Base-by-base conservation (phyloP, 495 filamentous ascomycete species). In the Chaetomium fimeti region DNA sequence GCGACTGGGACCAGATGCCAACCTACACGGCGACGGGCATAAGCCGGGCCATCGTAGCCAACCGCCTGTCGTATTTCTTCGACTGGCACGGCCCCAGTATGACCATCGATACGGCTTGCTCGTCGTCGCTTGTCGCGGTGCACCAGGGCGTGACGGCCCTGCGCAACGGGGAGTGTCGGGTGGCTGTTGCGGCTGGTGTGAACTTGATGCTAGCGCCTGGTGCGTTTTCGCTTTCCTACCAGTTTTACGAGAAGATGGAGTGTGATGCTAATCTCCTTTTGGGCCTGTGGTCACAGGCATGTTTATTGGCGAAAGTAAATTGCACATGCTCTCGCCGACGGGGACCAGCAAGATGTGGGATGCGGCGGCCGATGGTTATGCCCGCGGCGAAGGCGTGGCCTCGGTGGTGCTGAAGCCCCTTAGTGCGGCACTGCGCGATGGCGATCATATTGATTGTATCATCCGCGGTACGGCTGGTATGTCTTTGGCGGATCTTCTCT, bases 351-450 rank as follows among this genome's bases (percentile, higher is more conserved):
- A 83, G 38, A 82, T 81, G 8, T 91, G 87, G 65, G 83, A 87
- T 66, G 75, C 78, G 0, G 63, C 68, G 0, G 88, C 86, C 7
- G 77, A 87, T 70, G 88, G 88, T 0, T 91, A 87, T 69, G 84
- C 73, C 0, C 74, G 87, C 11, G 88, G 78, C 1, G 88, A 91
- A 64, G 87, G 80, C 0, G 64, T 88, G 16, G 77, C 75, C 29
- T 76, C 76, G 0, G 38, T 89, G 1, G 73, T 82, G 2, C 36
- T 91, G 1, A 90, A 90, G 69, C 68, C 66, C 9, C 68, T 88
- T 1, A 57, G 49, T 0, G 78, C 82, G 49, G 88, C 82, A 4
- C 29, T 83, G 8, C 36, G 59, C 0, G 77, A 82, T 60, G 76
- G 76, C 2, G 78, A 84, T 59, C 81, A 79, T 13, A 84, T 89